Evolutionary conservation across 2,329 filamentous ascomycete genomes (phyloP).

Genomic region (Aspergillus felis): DNA sequence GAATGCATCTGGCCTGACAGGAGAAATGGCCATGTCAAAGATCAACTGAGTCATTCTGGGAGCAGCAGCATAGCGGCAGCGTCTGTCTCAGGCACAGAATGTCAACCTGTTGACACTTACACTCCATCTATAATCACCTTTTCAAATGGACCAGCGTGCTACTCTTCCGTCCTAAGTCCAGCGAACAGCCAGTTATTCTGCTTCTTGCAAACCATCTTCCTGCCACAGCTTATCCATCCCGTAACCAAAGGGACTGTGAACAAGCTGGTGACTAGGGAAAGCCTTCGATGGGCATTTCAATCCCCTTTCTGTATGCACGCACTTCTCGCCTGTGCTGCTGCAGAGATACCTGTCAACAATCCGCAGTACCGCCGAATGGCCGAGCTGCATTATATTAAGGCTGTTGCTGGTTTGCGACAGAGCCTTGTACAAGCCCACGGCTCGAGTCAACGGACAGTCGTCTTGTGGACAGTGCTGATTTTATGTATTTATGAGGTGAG

Average conservation of each 20-base stretch:
- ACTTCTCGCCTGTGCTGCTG: constrained; percentile 20
- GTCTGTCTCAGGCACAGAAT: not conserved
- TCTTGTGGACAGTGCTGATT: constrained; percentile 15
- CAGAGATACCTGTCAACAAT: constrained; percentile 15
- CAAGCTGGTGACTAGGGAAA: constrained; percentile 9
- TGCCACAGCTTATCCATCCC: constrained; percentile 20
- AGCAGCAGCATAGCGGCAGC: too few relatives aligned
- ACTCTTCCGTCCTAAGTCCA: constrained; percentile 1
- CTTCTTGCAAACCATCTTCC: constrained; percentile 18
- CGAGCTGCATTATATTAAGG: constrained; percentile 14
- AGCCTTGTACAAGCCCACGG: not conserved
- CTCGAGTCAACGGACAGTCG: constrained; percentile 4
- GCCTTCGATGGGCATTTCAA: constrained; percentile 10
- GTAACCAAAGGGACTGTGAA: constrained; percentile 9
- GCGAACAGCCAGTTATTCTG: constrained; percentile 16
- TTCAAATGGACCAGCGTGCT: not conserved
- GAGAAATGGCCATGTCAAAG: too few relatives aligned
- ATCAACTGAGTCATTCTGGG: too few relatives aligned
- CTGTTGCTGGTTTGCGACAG: constrained; percentile 9
- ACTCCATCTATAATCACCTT: not conserved
- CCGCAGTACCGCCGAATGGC: constrained; percentile 9
- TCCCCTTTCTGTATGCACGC: constrained; percentile 20
- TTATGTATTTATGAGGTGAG: constrained; percentile 24
- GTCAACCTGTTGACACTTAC: not conserved
- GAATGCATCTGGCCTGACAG: constrained; percentile 15